These are phyloP conservation scores for Candida buenavistaensis DNA, from an alignment of 1,139 yeast species.

Conservation along the genomic window DNA sequence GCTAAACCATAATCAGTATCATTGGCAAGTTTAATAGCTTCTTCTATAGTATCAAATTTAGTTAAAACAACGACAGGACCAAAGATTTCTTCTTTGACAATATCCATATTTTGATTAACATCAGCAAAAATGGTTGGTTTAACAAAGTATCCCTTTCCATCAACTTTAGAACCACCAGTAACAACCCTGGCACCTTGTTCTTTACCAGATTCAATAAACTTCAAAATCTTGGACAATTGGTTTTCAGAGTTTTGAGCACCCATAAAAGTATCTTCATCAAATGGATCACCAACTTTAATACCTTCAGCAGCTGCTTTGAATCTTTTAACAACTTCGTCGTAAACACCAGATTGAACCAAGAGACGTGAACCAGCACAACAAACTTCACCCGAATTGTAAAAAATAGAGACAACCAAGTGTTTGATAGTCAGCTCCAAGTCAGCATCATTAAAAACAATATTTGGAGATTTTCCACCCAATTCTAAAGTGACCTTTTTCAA, in stretches of 20 bases:
- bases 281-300: conserved; percentile 72
- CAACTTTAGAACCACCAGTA: conserved; percentile 75
- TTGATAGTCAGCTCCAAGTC: conserved; percentile 63
- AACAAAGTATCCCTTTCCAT: conserved; percentile 71
- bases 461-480: conserved; percentile 87
- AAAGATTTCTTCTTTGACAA: conserved; percentile 80
- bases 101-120: conserved; percentile 64
- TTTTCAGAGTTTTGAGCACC: conserved; percentile 82
- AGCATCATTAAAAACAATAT: conserved; percentile 74
- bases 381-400: conserved; percentile 85
- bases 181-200: conserved; percentile 72
- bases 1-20: conserved; percentile 80
- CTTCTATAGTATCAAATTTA: conserved; percentile 72
- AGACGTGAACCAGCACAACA: conserved; percentile 88
- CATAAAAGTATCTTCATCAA: conserved; percentile 68
- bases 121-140: conserved; percentile 79
- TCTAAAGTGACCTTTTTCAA: conserved; percentile 80
- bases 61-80: conserved; percentile 81
- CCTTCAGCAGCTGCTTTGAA: conserved; percentile 61
- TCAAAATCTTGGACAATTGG: conserved; percentile 74
- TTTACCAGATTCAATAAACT: conserved; percentile 72
- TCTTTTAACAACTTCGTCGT: conserved; percentile 62
- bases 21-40: conserved; percentile 69
- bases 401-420: conserved; percentile 52
- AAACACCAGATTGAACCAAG: conserved; percentile 72